Conservation (phyloP, 192 early-diverging fungal genomes). For the Rhizoclosmatium sp. region DNA sequence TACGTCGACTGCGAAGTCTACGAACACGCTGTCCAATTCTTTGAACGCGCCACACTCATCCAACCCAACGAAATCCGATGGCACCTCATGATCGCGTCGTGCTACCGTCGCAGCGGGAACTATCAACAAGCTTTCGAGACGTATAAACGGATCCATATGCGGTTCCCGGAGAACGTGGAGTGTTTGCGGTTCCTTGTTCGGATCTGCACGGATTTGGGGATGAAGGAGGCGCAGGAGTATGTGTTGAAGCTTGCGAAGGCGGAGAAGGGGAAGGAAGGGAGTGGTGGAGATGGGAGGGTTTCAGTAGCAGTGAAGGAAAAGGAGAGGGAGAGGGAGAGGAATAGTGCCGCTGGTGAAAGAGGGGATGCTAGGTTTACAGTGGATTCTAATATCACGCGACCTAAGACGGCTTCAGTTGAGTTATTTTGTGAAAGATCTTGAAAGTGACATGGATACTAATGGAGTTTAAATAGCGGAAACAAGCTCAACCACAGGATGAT, state of each 20-base stretch:
- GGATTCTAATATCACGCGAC: conserved; percentile 26
- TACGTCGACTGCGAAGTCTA: conserved; percentile 71
- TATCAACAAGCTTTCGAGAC: conserved; percentile 64
- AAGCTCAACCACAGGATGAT: conserved; percentile 32
- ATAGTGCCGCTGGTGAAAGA: background rate
- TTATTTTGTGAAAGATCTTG: background rate
- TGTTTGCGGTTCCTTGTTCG: conserved; percentile 66
- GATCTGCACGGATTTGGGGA: conserved; percentile 66
- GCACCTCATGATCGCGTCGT: conserved; percentile 68
- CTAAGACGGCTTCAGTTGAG: conserved; percentile 3
- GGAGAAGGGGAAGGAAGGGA: conserved; percentile 50
- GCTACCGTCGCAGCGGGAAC: conserved; percentile 60
- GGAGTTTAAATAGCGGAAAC: background rate
- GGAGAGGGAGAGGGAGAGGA: conserved; percentile 3
- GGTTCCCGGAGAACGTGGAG: conserved; percentile 66
- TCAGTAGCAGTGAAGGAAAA: background rate
- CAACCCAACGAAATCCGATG: conserved; percentile 63
- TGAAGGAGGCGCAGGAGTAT: conserved; percentile 67
- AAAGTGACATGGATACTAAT: background rate
- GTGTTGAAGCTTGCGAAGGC: conserved; percentile 51
- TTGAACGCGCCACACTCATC: conserved; percentile 58
- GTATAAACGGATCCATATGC: conserved; percentile 62
- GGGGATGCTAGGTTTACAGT: conserved; percentile 11
- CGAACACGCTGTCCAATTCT: conserved; percentile 67
- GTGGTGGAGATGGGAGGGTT: background rate